Percentiles rank a stretch among this genome's conserved stretches.
Conservation (phyloP, 768 basidiomycete genomes). For the Russula sp. region DNA sequence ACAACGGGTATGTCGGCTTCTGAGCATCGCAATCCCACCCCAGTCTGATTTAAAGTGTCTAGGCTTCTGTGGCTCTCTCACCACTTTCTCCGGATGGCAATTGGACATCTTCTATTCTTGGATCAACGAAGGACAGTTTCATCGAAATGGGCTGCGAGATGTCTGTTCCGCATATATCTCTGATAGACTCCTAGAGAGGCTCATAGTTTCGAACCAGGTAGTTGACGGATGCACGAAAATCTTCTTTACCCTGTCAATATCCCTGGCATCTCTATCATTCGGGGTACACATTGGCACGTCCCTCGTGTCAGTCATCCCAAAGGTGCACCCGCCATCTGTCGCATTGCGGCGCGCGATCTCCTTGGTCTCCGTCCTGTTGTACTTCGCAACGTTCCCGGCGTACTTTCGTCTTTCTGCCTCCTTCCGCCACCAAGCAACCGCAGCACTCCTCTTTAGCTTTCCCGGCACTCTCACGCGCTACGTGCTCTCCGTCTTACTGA, state of each 20-base stretch:
- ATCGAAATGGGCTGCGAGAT: slow-evolving; percentile 61
- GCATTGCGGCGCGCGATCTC: slow-evolving; percentile 47
- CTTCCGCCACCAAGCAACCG: slow-evolving; percentile 75
- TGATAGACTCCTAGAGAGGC: not conserved
- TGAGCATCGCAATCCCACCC: not conserved
- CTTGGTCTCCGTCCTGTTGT: slow-evolving; percentile 53
- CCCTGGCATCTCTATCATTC: slow-evolving; percentile 69
- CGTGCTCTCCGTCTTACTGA: slow-evolving; percentile 64
- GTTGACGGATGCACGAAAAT: slow-evolving; percentile 82
- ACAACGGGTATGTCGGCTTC: slow-evolving; percentile 60
- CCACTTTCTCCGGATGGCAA: slow-evolving; percentile 97
- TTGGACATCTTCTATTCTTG: slow-evolving; percentile 82
- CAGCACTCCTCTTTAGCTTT: slow-evolving; percentile 84
- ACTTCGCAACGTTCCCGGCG: slow-evolving; percentile 68
- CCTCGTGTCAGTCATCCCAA: slow-evolving; percentile 38
- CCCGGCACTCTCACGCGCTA: slow-evolving; percentile 87
- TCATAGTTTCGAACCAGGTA: slow-evolving; percentile 44
- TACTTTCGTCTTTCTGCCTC: slow-evolving; percentile 66
- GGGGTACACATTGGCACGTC: slow-evolving; percentile 57
- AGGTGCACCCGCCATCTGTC: slow-evolving; percentile 38
- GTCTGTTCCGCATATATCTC: slow-evolving; percentile 40
- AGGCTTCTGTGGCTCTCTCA: slow-evolving; percentile 95
- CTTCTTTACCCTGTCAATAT: slow-evolving; percentile 69
- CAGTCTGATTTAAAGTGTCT: not conserved
- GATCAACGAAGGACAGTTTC: slow-evolving; percentile 54